Percentiles rank a stretch among this genome's conserved stretches.
Conservation (phyloP, 2,329 filamentous ascomycete species). For the Juglanconis sp. region DNA sequence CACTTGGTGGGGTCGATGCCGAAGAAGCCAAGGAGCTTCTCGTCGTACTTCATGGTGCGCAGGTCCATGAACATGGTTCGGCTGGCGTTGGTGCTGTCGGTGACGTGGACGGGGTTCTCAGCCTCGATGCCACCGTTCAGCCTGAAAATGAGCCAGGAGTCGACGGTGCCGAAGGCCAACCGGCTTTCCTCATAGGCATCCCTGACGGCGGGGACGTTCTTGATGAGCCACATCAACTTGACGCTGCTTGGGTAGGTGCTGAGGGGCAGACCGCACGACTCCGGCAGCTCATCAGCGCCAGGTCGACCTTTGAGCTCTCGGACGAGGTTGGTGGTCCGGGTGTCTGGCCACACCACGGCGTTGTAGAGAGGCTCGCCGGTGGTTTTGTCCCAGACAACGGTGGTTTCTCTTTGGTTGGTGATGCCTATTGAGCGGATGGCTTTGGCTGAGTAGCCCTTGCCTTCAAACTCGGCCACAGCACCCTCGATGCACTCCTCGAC, state of each 20-base stretch:
- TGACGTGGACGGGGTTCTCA: conserved; percentile 64
- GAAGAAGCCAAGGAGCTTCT: conserved; percentile 75
- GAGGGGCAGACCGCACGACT: conserved; percentile 75
- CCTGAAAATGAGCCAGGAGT: conserved; percentile 83
- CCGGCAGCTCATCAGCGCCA: conserved; percentile 65
- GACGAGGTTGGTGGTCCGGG: conserved; percentile 68
- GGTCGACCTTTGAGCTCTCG: conserved; percentile 68
- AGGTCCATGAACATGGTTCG: conserved; percentile 95
- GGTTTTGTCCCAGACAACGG: conserved; percentile 76
- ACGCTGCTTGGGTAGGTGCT: conserved; percentile 87
- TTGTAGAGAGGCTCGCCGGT: conserved; percentile 80
- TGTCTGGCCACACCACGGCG: conserved; percentile 89
- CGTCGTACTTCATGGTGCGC: conserved; percentile 74
- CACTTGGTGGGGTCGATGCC: conserved; percentile 66
- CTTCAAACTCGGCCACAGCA: conserved; percentile 67
- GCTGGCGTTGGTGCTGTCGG: conserved; percentile 83
- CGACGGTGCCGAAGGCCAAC: conserved; percentile 81
- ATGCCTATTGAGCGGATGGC: conserved; percentile 79
- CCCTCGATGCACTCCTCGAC: conserved; percentile 78
- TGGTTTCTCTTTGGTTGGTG: conserved; percentile 88
- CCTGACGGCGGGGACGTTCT: conserved; percentile 66
- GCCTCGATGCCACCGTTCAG: conserved; percentile 70
- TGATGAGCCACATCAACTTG: conserved; percentile 80
- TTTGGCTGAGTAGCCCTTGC: conserved; percentile 63
- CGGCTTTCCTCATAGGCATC: conserved; percentile 73